Evolutionary conservation across 164 flowering plant genomes (phyloP), one percentile per base, ranked within the genome.

Genomic region (Taxillus chinensis): DNA sequence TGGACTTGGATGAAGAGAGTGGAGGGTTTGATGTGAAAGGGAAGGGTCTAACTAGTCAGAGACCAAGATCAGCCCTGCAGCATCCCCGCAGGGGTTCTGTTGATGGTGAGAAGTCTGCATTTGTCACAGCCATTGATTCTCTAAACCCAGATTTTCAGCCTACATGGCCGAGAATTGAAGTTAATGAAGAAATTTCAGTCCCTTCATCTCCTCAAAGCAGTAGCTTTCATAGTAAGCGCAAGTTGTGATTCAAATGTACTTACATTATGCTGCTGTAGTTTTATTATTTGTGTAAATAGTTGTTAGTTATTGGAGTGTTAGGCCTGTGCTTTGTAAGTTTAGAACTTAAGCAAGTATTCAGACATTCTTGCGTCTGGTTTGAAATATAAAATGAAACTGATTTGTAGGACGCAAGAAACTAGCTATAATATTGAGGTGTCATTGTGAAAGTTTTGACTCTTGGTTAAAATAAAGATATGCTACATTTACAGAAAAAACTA

Each of bases 21-120:
- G 68, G 62, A 55, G 46, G 69, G 55, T 62, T 58, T 68, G n/a
- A 83, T 76, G 67, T 84, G 87, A 38, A 86, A 84, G 64, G 69
- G 75, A 50, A 15, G 65, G 41, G n/a, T 59, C 65, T 67, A 59
- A 67, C 79, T 27, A 27, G 51, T 8, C 9, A 75, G 67, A 77
- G 70, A 70, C 53, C 68, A 5, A 70, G 74, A 37, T 55, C 57
- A 11, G 66, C 70, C 14, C 53, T 79, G 52, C 71, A 76, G 42
- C 78, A 80, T 5, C 76, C 82, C 0, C 77, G 73, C 5, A 74
- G 69, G 64, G 48, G 46, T 37, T 41, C 63, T 65, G 55, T 13
- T 49, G 77, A 62, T 50, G 14, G 39, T 64, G 76, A 68, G 38
- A 74, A 59, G 61, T 45, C 37, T 40, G 67, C 74, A 0, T 62